A percentile compares a stretch with the other conserved stretches of the same genome.
phyloP scores from a whole-genome alignment of 1,139 yeast species.

The Debaryomycetaceae sp. region DNA sequence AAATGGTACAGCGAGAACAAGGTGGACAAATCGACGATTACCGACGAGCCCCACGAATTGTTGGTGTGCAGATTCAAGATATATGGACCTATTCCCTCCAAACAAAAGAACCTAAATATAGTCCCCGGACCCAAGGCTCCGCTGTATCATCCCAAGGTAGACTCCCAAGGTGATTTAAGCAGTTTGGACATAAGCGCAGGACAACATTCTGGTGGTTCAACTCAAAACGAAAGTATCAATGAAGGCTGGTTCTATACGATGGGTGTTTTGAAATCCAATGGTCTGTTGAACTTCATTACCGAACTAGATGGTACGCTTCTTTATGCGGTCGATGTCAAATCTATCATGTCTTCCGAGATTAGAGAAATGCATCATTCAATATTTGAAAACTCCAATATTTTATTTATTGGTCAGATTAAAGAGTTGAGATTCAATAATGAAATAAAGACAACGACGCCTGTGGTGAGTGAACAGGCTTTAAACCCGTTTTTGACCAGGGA shows the following conservation, averaged over 20 bases:
- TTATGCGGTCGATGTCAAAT: conserved; percentile 57
- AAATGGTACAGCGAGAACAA: conserved; percentile 52
- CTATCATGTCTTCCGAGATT: conserved; percentile 61
- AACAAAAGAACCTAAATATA: conserved; percentile 37
- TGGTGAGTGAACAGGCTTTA: conserved; percentile 18
- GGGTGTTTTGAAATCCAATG: conserved; percentile 69
- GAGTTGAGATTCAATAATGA: conserved; percentile 48
- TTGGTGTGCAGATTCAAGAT: conserved; percentile 64
- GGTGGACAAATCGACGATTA: conserved; percentile 22
- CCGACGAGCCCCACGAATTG: conserved; percentile 37
- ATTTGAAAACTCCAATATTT: conserved; percentile 55
- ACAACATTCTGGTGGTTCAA: neutral
- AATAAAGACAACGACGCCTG: conserved; percentile 29
- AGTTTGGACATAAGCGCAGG: conserved; percentile 1
- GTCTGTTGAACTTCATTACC: conserved; percentile 57
- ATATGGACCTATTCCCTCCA: conserved; percentile 56
- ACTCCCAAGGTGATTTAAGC: conserved; percentile 2
- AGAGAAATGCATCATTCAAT: conserved; percentile 67
- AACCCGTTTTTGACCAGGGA: conserved; percentile 30
- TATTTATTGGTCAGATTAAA: conserved; percentile 56
- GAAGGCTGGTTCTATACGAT: conserved; percentile 76
- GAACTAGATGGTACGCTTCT: conserved; percentile 68
- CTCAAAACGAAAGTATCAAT: conserved; percentile 17
- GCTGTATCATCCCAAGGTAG: conserved; percentile 25
- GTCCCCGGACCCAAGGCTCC: conserved; percentile 49